Evolutionary conservation across 495 filamentous ascomycete species (phyloP), one percentile per base, ranked within the genome.

Genomic region (Lophiostoma macrostomum): DNA sequence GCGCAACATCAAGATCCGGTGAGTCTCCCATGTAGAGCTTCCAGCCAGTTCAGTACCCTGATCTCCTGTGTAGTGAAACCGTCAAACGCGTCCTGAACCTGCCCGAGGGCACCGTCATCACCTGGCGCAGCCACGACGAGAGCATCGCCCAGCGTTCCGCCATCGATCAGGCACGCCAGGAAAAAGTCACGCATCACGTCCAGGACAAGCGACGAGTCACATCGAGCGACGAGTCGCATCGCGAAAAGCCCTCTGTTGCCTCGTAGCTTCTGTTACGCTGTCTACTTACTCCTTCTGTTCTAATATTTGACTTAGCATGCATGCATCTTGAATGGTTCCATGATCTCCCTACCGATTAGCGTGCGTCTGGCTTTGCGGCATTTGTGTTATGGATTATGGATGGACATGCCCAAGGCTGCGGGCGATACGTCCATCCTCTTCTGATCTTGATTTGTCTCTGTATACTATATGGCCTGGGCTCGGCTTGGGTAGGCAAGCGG

Each of bases 1-100:
- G 57, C 82, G 88, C 64, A 94, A 95, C 71, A 87, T 97, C 65
- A 97, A 96, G 76, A 95, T 98, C 59, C 84, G 90, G 89, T 96
- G 80, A 62, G 80, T 66, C 11, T 36, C 12, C 18, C 10, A 13
- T 13, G 27, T 55, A 25, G 54, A 30, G 38, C 24, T 36, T 22
- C 11, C 30, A 20, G 14, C 5, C 13, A 35, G 28, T 11, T 22
- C 14, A 10, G 29, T 58, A 13, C 48, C 43, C 38, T 14, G 2
- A 25, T 24, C 25, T 19, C 10, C 52, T n/a, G n/a, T n/a, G n/a
- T n/a, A 96, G 91, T 62, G 90, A 97, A 76, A 93, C 87, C 20
- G 87, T 98, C 73, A 94, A 90, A 69, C 87, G 89, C 56, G 76
- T 91, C 56, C 82, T 97, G 36, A 76, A 77, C 39, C 87, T 94